Percentiles rank a stretch among this genome's conserved stretches.
phyloP scores from a whole-genome alignment of 352 stramenopile species.

The Phytopythium vexans region DNA sequence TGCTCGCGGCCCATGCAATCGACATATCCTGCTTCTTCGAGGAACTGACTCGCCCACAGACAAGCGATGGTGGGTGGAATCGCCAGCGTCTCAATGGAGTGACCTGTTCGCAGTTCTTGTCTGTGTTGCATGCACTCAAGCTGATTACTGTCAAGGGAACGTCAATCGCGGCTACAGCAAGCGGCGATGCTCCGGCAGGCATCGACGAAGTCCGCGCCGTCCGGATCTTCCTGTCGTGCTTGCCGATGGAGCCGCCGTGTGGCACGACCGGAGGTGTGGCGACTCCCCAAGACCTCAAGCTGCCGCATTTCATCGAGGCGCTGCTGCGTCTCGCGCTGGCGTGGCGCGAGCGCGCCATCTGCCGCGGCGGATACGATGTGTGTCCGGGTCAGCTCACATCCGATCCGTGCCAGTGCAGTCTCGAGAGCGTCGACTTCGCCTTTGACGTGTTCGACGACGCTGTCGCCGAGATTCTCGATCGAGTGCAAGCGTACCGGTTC shows the following conservation, averaged over 20 bases:
- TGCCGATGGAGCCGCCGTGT: slow-evolving; percentile 21
- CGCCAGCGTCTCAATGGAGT: slow-evolving; percentile 13
- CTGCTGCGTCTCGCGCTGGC: slow-evolving; percentile 43
- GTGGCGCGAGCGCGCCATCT: slow-evolving; percentile 47
- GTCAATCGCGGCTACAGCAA: background rate
- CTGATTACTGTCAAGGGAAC: slow-evolving; percentile 13
- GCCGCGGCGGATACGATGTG: slow-evolving; percentile 45
- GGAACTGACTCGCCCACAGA: slow-evolving; percentile 15
- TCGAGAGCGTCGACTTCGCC: slow-evolving; percentile 21
- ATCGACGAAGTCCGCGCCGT: slow-evolving; percentile 52
- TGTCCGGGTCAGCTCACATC: slow-evolving; percentile 49
- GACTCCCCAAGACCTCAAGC: slow-evolving; percentile 26
- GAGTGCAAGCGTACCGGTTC: slow-evolving; percentile 27
- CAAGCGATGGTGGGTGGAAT: slow-evolving; percentile 11
- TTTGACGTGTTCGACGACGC: slow-evolving; percentile 43
- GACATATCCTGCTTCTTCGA: slow-evolving; percentile 43
- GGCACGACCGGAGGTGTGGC: slow-evolving; percentile 8
- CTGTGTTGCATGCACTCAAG: slow-evolving; percentile 20
- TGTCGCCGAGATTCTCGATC: slow-evolving; percentile 37
- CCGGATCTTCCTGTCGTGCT: slow-evolving; percentile 57
- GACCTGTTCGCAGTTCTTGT: slow-evolving; percentile 29
- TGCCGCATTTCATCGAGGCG: slow-evolving; percentile 52
- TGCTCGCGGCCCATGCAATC: slow-evolving; percentile 28
- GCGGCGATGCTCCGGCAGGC: slow-evolving; percentile 2
- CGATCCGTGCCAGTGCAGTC: slow-evolving; percentile 35